Base-by-base conservation (phyloP, 1,139 yeast genomes). In the Hansenula anomala region DNA sequence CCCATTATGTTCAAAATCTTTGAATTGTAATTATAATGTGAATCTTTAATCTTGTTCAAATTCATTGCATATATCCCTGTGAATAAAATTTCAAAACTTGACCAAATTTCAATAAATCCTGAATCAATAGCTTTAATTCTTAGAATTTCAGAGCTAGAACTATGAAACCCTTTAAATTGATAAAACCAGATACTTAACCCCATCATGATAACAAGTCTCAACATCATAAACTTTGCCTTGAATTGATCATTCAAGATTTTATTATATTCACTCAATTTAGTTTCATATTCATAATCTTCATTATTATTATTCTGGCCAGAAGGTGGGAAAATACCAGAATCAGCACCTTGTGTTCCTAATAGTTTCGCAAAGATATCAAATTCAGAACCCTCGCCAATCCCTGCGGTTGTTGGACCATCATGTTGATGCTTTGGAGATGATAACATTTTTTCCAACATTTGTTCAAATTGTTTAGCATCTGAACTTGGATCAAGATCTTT, bases 91-190 rank as follows among this genome's bases (percentile, higher is more conserved):
- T 64, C 69, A 26, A 67, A 51, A 5, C 67, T 51, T 3, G 59
- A 54, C 34, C 64, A 57, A 2, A 63, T 49, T 41, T 63, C 58
- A 47, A 66, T 65, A 48, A 67, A 64, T 22, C 55, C 53, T n/a
- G 61, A 46, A 30, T 54, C 48, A 27, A 51, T 45, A 14, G 37
- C 30, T 17, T 36, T 29, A n/a, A 36, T 18, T 46, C 54, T 46
- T 19, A 38, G 28, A 34, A 40, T 29, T 28, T 45, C 34, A 34
- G 31, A 17, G 30, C 50, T 20, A 38, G 51, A 36, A 40, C 58
- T 47, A 16, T 37, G 26, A 17, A 31, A 34, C 15, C 40, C 47
- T 34, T 45, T 33, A 3, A 45, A 51, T 12, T 39, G 33, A n/a
- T 46, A 22, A 12, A 44, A 41, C 38, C 39, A 47, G 9, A 40